phyloP scores from a whole-genome alignment of 1,139 yeast genomes.

The Magnusiomyces ingens region DNA sequence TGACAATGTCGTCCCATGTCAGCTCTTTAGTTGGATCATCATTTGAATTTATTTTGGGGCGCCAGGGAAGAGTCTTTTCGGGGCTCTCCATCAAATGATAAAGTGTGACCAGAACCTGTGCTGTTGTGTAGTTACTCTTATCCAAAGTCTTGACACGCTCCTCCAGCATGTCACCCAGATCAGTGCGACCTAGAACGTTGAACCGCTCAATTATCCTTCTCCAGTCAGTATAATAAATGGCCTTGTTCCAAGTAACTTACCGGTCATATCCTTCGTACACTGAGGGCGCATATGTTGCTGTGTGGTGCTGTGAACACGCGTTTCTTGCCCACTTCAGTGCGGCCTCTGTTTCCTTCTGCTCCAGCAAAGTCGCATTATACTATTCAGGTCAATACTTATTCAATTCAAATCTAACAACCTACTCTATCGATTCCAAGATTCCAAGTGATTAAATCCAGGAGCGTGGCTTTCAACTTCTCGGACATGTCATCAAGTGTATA shows the following conservation, averaged over 20 bases:
- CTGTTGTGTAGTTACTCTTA: not conserved
- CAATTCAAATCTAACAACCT: not conserved
- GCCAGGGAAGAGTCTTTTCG: conserved; percentile 3
- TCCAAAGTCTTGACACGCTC: not conserved
- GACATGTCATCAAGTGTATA: not conserved
- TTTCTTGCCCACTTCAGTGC: not conserved
- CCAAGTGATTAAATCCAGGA: conserved; percentile 2
- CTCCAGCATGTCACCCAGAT: not conserved
- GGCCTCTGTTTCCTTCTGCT: not conserved
- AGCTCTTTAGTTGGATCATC: not conserved
- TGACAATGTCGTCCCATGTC: not conserved
- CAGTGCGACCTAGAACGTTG: conserved; percentile 4
- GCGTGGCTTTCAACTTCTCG: conserved; percentile 1
- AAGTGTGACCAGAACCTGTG: not conserved
- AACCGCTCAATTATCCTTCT: conserved; percentile 2
- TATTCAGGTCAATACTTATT: not conserved
- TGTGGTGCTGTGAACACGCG: not conserved
- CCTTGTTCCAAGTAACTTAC: not conserved
- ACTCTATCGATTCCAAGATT: not conserved
- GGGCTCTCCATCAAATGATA: not conserved
- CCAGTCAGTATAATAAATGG: not conserved
- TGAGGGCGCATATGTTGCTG: conserved; percentile 5
- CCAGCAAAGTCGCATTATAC: not conserved
- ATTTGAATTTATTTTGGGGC: not conserved
- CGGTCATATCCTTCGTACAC: conserved; percentile 5